These are phyloP conservation scores for Ceratobasidium sp. DNA, from an alignment of 1,284 basidiomycete species.

Conservation along the genomic window DNA sequence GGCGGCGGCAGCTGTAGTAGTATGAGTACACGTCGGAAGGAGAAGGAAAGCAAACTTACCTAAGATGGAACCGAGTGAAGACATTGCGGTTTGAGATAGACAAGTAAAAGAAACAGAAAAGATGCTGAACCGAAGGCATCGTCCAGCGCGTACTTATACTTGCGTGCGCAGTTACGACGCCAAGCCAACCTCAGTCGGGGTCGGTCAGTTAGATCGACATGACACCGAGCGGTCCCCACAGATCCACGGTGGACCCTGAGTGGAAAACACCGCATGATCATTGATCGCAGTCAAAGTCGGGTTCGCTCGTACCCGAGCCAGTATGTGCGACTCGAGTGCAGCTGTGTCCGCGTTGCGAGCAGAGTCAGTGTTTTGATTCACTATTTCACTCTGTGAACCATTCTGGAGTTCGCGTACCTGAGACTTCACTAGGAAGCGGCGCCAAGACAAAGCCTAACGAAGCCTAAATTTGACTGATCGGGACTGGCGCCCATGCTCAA, in stretches of 20 bases:
- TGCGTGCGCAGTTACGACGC: not conserved
- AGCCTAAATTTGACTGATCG: not conserved
- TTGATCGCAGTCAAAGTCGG: conserved; percentile 22
- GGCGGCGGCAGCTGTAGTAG: not conserved
- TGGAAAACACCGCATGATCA: conserved; percentile 3
- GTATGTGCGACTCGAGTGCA: no score
- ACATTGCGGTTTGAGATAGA: not conserved
- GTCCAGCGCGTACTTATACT: not conserved
- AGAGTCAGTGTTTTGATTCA: no score
- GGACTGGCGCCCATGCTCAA: not conserved
- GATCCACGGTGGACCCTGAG: not conserved
- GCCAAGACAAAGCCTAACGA: not conserved
- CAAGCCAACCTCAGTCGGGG: not conserved
- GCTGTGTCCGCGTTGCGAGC: not conserved
- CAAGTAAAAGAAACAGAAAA: not conserved
- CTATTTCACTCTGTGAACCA: no score
- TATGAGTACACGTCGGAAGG: not conserved
- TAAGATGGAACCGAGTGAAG: not conserved
- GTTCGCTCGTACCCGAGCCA: not conserved
- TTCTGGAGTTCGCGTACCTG: no score
- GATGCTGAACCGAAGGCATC: not conserved
- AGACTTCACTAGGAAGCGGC: not conserved
- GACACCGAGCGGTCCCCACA: not conserved
- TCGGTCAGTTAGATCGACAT: not conserved
- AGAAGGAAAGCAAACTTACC: not conserved